phyloP scores from a whole-genome alignment of 2,329 filamentous ascomycete species.

The Penicillium hesseltinei region DNA sequence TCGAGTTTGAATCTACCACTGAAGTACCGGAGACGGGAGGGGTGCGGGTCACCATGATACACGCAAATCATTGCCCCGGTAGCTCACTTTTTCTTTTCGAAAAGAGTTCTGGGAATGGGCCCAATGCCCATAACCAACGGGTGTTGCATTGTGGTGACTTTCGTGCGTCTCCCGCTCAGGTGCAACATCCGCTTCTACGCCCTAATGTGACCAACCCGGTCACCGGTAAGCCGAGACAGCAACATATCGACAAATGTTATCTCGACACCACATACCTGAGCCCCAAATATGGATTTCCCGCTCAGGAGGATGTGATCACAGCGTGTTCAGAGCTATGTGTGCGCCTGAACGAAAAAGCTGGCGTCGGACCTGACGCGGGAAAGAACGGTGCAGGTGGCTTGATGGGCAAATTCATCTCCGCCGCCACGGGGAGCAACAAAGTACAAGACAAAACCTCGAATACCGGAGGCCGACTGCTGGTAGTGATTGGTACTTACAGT shows the following conservation, averaged over 20 bases:
- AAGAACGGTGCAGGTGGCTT: slow-evolving; percentile 56
- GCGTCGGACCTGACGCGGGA: slow-evolving; percentile 55
- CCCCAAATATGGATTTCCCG: slow-evolving; percentile 90
- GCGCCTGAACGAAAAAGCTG: slow-evolving; percentile 66
- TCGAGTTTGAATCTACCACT: slow-evolving; percentile 78
- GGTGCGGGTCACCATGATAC: slow-evolving; percentile 87
- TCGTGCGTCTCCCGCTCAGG: slow-evolving; percentile 79
- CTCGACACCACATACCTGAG: slow-evolving; percentile 97
- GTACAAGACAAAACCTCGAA: slow-evolving; percentile 29
- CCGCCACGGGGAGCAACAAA: slow-evolving; percentile 38
- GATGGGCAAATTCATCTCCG: slow-evolving; percentile 63
- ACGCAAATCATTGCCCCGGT: slow-evolving; percentile 94
- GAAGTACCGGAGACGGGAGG: slow-evolving; percentile 81
- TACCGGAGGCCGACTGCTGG: slow-evolving; percentile 68
- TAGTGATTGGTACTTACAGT: slow-evolving; percentile 94
- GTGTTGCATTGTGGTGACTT: slow-evolving; percentile 97
- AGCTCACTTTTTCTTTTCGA: slow-evolving; percentile 93
- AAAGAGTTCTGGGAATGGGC: slow-evolving; percentile 64
- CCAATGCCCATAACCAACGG: slow-evolving; percentile 64
- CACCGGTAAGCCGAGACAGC: slow-evolving; percentile 70
- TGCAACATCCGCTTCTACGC: slow-evolving; percentile 75
- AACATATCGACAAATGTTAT: slow-evolving; percentile 93
- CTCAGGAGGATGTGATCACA: slow-evolving; percentile 79
- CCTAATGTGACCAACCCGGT: slow-evolving; percentile 70
- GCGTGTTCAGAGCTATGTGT: slow-evolving; percentile 86